A percentile compares a stretch with the other conserved stretches of the same genome.
phyloP scores from a whole-genome alignment of 208 protist species.

The Trichomonas gallinae region DNA sequence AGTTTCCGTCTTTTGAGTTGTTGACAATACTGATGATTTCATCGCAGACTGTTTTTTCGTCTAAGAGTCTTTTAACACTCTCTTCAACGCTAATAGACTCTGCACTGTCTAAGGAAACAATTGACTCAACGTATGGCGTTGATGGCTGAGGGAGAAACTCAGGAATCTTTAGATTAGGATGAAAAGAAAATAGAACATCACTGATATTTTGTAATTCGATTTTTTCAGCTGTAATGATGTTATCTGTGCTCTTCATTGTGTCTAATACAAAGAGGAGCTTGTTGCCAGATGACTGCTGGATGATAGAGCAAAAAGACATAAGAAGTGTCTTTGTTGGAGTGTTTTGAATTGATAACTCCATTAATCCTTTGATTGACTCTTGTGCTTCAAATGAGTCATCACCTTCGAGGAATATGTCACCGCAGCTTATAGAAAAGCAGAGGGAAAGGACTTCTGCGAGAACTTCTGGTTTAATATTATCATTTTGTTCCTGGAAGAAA shows the following conservation, averaged over 20 bases:
- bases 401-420: not conserved
- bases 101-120: not conserved
- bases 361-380: not conserved
- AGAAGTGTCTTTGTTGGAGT: not conserved
- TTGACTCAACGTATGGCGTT: not conserved
- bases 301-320: not conserved
- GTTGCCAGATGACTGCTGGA: not conserved
- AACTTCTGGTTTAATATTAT: not conserved
- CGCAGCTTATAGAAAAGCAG: not conserved
- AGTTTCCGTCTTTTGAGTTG: too few species aligned
- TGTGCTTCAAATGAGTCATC: not conserved
- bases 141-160: not conserved
- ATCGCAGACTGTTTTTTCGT: too few species aligned
- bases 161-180: not conserved
- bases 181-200: not conserved
- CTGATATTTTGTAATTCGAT: not conserved
- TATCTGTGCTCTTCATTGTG: not conserved
- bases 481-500: not conserved
- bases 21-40: too few species aligned
- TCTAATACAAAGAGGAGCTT: not conserved
- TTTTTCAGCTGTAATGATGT: not conserved
- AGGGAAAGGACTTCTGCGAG: not conserved
- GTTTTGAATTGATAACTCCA: not conserved
- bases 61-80: not conserved
- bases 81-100: not conserved